Base-by-base conservation (phyloP, 2,329 filamentous ascomycete species). In the Ophiostoma piceae region DNA sequence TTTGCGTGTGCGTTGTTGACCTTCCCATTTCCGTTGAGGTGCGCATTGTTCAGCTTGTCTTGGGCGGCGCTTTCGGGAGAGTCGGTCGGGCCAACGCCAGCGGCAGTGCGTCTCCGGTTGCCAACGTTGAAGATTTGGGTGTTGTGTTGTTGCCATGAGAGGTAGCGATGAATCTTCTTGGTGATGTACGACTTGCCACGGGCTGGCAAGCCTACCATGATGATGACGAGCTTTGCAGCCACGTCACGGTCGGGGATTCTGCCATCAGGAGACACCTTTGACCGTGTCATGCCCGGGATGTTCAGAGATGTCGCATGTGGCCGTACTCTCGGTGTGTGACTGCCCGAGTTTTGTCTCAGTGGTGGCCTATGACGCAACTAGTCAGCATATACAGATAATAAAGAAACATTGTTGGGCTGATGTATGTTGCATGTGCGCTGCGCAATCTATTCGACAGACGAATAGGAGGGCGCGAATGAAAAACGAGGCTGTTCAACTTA, bases 101-200 rank as follows among this genome's bases (percentile, higher is more conserved):
- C 91, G 22, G 90, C 92, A 67, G 94, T 87, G 75, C 95, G 90
- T 75, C 95, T 87, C 76, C 93, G 87, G 79, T 97, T 94, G 72
- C 95, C 95, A 51, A 99, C 95, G 76, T 99, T 99, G 87, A 99
- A 99, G 75, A 99, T 97, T 74, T 86, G 87, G 14, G 94, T 95
- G 76, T 97, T 92, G 80, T 99, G 94, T 77, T 99, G 95, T 76
- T 97, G 88, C 95, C 95, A 99, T 67, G 96, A 94, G 67, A 99
- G 82, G 78, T 98, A 99, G 72, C 95, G 87, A 71, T 95, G 91
- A 73, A 99, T 87, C 82, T 99, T 99, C 84, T 98, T 98, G 72
- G 95, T 98, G 76, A 99, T 96, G 80, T 99, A 99, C 69, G 94
- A 97, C 82, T 99, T 99, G 77, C 95, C 95, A 76, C 95, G 86